Evolutionary conservation across 2,329 filamentous ascomycete genomes (phyloP), one percentile per base, ranked within the genome.

Genomic region (Trichophyton schoenleinii): DNA sequence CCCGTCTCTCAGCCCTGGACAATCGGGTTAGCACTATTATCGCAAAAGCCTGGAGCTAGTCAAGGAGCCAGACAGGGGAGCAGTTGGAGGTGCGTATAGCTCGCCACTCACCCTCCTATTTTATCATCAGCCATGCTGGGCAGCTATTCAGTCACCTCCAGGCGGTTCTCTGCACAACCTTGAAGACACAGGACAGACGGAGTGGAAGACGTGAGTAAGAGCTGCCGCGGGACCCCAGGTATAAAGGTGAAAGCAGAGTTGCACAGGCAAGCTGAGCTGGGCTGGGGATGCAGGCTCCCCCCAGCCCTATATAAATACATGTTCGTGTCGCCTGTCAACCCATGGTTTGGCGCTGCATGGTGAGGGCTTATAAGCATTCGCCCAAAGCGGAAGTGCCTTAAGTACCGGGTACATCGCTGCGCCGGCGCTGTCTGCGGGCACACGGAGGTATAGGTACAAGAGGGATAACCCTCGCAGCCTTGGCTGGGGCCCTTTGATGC

Each of bases 1-100:
- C 48, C n/a, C 61, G 64, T 42, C 60, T 61, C 60, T 63, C 62
- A 25, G 49, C 11, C 18, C 44, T 48, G 18, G 44, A 25, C n/a
- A 22, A 20, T 8, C 7, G n/a, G n/a, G 44, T 48, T 48, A 48
- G 44, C 44, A 48, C 9, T 48, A 20, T 13, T 48, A 20, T 13
- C 8, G 44, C n/a, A 48, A 7, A 22, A 20, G 28, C 20, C 18
- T 2, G 42, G 11, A 18, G n/a, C 13, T 20, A 18, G 18, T 18
- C 18, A 46, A 20, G 18, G 13, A 46, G 5, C 28, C 42, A 3
- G 13, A 5, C 38, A 42, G 38, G 13, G 13, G 5, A 42, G 38
- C 15, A n/a, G 11, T 3, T n/a, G 38, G 28, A 7, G 28, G 28
- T 31, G 6, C 28, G 28, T 31, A 38, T 38, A 38, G 34, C 34